A percentile compares a stretch with the other conserved stretches of the same genome.
Conservation (phyloP, 768 basidiomycete species). For the Bullera alba region DNA sequence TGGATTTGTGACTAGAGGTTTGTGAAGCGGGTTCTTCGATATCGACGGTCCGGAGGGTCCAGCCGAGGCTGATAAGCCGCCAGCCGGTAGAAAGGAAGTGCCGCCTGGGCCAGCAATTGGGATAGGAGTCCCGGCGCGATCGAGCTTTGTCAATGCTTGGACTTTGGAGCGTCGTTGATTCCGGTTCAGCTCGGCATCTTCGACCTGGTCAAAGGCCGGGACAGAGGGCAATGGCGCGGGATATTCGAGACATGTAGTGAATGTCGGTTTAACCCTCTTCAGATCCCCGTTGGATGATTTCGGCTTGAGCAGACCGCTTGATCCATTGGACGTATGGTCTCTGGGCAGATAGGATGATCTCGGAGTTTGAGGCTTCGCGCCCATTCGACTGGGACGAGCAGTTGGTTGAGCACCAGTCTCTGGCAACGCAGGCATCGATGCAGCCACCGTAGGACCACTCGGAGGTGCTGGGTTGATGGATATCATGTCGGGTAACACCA, state of each 20-base stretch:
- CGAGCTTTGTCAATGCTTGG: constrained; percentile 33
- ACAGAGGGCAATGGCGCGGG: constrained; percentile 24
- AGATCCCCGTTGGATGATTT: neutral
- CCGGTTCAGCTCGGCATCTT: constrained; percentile 27
- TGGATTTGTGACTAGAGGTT: constrained; percentile 24
- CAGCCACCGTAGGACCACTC: too few relatives aligned
- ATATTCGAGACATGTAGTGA: constrained; percentile 25
- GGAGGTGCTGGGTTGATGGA: too few relatives aligned
- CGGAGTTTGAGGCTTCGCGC: constrained; percentile 1
- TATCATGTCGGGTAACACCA: too few relatives aligned
- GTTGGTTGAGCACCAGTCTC: too few relatives aligned
- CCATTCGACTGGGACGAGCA: neutral
- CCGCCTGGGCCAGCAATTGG: constrained; percentile 16
- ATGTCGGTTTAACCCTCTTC: constrained; percentile 20
- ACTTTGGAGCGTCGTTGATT: constrained; percentile 36
- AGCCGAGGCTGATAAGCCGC: constrained; percentile 5
- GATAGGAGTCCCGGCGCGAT: constrained; percentile 18
- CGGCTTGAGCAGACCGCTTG: too few relatives aligned
- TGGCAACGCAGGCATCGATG: too few relatives aligned
- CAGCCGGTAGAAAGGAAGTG: constrained; percentile 27
- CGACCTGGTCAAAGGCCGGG: constrained; percentile 4
- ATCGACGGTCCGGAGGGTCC: constrained; percentile 16
- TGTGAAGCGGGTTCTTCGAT: constrained; percentile 33
- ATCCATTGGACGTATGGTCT: neutral
- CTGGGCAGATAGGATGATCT: neutral